Evolutionary conservation across 768 basidiomycete species (phyloP), one percentile per base, ranked within the genome.

Genomic region (Pulveroboletus frians): DNA sequence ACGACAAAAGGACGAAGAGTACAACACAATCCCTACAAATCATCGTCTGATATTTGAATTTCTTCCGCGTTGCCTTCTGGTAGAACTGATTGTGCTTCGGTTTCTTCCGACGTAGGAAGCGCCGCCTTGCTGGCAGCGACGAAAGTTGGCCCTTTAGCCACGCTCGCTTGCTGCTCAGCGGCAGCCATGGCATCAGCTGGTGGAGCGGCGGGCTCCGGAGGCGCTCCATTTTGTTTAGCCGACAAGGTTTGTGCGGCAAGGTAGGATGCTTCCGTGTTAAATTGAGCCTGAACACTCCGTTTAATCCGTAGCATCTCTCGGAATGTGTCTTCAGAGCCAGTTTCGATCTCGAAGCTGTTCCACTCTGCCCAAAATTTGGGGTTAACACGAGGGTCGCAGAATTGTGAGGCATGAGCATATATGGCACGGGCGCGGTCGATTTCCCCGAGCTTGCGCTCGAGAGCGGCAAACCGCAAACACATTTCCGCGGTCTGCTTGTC

Each of bases 241-340:
- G 84, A 84, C 47, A 86, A 73, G 9, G 93, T 86, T 70, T 96
- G 92, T 10, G 94, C 94, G 8, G 91, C 91, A 47, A 96, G 74
- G 68, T 92, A 95, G 38, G 86, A 88, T 39, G 87, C 88, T 69
- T 97, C 95, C 3, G 96, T 99, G 68, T 99, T 98, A 76, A 96
- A 99, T 63, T 93, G 90, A 23, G 95, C 93, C 69, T 99, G 96
- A 14, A 99, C 96, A 59, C 94, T 93, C 49, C 96, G 84, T 71
- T 95, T 96, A 75, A 98, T 96, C 32, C 94, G 84, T 50, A 92
- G 66, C 88, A 91, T 92, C 71, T 91, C 89, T 54, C 85, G 77
- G 84, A 99, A 99, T 0, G 96, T 99, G 65, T 99, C 96, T 67
- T 99, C 96, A 2, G 92, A 95, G 2, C 96, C 96, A 3, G 93